A percentile compares a stretch with the other conserved stretches of the same genome.
phyloP scores from a whole-genome alignment of 2,329 filamentous ascomycete genomes.

The Xylariaceae sp. region DNA sequence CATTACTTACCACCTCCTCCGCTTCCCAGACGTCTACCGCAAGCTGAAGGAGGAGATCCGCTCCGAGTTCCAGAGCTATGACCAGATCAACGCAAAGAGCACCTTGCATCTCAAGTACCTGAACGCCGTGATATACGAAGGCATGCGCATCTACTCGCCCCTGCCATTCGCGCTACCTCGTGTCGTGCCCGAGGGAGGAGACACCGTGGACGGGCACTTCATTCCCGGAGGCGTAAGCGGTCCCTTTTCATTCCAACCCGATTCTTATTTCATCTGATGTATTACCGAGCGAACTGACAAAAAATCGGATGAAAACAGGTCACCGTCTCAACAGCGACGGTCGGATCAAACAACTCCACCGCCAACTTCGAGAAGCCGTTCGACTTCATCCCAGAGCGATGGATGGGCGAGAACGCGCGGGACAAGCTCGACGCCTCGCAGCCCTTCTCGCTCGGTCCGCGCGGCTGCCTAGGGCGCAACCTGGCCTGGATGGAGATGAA shows the following conservation, averaged over 20 bases:
- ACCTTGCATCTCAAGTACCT: neutral
- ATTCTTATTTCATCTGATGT: neutral
- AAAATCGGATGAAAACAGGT: constrained; percentile 4
- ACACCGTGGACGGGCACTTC: constrained; percentile 13
- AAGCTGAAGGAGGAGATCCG: neutral
- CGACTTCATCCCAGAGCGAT: constrained; percentile 14
- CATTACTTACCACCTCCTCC: neutral
- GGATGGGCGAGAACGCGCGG: constrained; percentile 6
- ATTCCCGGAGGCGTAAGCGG: constrained; percentile 14
- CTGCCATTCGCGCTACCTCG: constrained; percentile 7
- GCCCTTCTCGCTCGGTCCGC: constrained; percentile 12
- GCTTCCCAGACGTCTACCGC: neutral
- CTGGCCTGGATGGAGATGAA: constrained; percentile 1
- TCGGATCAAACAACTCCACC: constrained; percentile 12
- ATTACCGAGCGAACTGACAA: no score
- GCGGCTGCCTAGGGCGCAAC: constrained; percentile 7
- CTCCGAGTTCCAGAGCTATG: neutral
- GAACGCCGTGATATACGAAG: neutral
- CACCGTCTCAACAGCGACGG: constrained; percentile 12
- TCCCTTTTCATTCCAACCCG: neutral
- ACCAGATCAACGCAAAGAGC: neutral
- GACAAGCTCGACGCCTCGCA: constrained; percentile 12
- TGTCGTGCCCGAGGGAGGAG: constrained; percentile 5
- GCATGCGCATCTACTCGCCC: constrained; percentile 11
- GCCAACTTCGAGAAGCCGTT: constrained; percentile 14